Conservation (phyloP, 768 basidiomycete species). For the Crassisporium funariophilum region DNA sequence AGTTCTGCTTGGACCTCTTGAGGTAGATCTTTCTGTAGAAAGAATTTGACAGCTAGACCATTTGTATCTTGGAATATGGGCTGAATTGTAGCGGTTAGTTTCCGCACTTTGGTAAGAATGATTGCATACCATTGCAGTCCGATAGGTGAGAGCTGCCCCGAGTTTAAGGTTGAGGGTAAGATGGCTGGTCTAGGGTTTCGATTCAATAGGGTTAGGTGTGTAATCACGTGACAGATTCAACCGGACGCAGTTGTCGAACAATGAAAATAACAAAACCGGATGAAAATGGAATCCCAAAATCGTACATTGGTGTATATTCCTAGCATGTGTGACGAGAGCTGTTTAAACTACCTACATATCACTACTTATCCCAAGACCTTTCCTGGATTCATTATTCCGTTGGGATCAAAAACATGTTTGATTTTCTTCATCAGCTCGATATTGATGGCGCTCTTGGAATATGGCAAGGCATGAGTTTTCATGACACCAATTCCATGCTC, state of each 20-base stretch:
- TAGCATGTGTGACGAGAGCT: background rate
- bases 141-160: slow-evolving; percentile 31
- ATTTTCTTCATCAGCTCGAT: slow-evolving; percentile 90
- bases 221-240: background rate
- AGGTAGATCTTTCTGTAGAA: slow-evolving; percentile 77
- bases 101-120: background rate
- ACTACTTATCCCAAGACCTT: slow-evolving; percentile 63
- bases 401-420: slow-evolving; percentile 86
- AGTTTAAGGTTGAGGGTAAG: slow-evolving; percentile 56
- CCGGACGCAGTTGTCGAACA: too few relatives aligned
- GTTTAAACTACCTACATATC: background rate
- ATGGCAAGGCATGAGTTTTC: slow-evolving; percentile 89
- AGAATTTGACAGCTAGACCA: slow-evolving; percentile 77
- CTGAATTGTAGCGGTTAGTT: slow-evolving; percentile 31
- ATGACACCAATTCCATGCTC: slow-evolving; percentile 97
- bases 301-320: slow-evolving; percentile 9
- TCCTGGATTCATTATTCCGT: slow-evolving; percentile 91
- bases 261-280: too few relatives aligned
- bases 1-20: slow-evolving; percentile 70
- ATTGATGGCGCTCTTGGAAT: slow-evolving; percentile 79
- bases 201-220: slow-evolving; percentile 36
- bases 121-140: slow-evolving; percentile 20
- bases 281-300: slow-evolving; percentile 2
- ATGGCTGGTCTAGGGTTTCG: slow-evolving; percentile 35
- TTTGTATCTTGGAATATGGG: slow-evolving; percentile 73